Evolutionary conservation across 495 filamentous ascomycete genomes (phyloP).

Genomic region (Rhypophila decipiens): DNA sequence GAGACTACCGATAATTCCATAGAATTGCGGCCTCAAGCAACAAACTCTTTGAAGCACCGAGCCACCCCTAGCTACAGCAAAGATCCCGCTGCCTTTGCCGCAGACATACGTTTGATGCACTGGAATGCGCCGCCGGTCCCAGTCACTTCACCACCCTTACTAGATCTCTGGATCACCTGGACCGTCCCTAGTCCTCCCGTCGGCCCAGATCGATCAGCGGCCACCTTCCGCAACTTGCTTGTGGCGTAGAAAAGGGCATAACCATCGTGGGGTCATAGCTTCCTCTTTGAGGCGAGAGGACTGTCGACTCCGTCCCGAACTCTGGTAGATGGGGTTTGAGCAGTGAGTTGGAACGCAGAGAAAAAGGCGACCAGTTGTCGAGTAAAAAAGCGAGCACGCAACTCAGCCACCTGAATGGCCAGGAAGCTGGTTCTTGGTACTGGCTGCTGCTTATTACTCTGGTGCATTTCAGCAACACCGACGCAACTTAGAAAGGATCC

Average conservation of each 20-base stretch:
- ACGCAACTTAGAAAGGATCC: slow-evolving; percentile 6
- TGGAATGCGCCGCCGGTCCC: neutral
- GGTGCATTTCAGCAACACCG: slow-evolving; percentile 19
- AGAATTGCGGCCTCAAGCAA: neutral
- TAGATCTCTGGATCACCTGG: slow-evolving; percentile 11
- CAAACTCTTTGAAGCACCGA: neutral
- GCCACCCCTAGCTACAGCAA: slow-evolving; percentile 10
- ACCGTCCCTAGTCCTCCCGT: slow-evolving; percentile 17
- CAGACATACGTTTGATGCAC: neutral
- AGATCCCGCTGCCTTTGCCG: neutral
- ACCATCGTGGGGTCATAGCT: slow-evolving; percentile 14
- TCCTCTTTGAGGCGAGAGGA: slow-evolving; percentile 11
- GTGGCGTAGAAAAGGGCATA: slow-evolving; percentile 7
- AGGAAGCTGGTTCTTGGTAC: neutral
- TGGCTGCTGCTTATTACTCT: slow-evolving; percentile 16
- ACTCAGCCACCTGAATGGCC: slow-evolving; percentile 23
- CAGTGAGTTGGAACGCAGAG: no score
- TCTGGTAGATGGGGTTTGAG: neutral
- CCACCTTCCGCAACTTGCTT: neutral
- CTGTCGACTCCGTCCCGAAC: neutral
- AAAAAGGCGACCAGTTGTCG: no score
- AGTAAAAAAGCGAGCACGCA: slow-evolving; percentile 17
- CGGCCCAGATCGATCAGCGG: slow-evolving; percentile 3
- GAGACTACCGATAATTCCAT: neutral
- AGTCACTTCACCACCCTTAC: neutral